These are phyloP conservation scores for Anthracocystis panici-leucophaei DNA, from an alignment of 1,284 basidiomycete species.

Conservation along the genomic window DNA sequence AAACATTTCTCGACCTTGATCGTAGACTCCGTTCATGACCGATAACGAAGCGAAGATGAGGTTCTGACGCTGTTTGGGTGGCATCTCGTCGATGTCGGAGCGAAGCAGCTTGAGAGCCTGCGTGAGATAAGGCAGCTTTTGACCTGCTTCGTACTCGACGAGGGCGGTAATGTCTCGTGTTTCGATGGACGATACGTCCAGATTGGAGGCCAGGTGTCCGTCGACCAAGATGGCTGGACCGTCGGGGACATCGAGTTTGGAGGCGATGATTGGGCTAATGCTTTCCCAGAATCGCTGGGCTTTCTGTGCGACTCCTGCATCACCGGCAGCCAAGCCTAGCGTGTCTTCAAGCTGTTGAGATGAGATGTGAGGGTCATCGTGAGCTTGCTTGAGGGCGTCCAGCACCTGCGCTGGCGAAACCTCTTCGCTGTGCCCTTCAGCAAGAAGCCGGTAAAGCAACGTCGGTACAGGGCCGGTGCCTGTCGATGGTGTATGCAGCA, in stretches of 20 bases:
- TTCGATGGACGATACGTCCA: slow-evolving; percentile 19
- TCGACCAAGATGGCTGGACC: slow-evolving; percentile 44
- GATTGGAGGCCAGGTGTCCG: slow-evolving; percentile 35
- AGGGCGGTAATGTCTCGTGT: slow-evolving; percentile 42
- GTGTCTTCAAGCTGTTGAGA: slow-evolving; percentile 8
- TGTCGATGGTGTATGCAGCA: slow-evolving; percentile 19
- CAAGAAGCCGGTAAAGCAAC: slow-evolving; percentile 31
- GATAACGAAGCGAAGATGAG: slow-evolving; percentile 46
- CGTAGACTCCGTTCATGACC: slow-evolving; percentile 49
- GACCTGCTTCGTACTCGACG: slow-evolving; percentile 44
- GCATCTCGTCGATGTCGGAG: slow-evolving; percentile 15
- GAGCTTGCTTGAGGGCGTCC: slow-evolving; percentile 9
- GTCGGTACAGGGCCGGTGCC: slow-evolving; percentile 30
- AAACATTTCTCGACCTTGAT: slow-evolving; percentile 32
- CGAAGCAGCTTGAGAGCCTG: slow-evolving; percentile 30
- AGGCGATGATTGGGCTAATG: slow-evolving; percentile 7
- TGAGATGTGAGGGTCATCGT: neutral
- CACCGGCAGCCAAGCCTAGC: neutral
- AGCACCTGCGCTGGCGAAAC: slow-evolving; percentile 19
- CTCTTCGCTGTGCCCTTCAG: slow-evolving; percentile 3
- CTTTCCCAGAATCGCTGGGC: slow-evolving; percentile 23
- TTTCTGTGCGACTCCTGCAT: neutral
- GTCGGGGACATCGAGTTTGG: slow-evolving; percentile 8
- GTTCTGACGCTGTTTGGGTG: slow-evolving; percentile 22
- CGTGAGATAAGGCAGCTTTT: slow-evolving; percentile 42